These are phyloP conservation scores for Ormosia semicastrata DNA, from an alignment of 306 rosid genomes.

Conservation along the genomic window DNA sequence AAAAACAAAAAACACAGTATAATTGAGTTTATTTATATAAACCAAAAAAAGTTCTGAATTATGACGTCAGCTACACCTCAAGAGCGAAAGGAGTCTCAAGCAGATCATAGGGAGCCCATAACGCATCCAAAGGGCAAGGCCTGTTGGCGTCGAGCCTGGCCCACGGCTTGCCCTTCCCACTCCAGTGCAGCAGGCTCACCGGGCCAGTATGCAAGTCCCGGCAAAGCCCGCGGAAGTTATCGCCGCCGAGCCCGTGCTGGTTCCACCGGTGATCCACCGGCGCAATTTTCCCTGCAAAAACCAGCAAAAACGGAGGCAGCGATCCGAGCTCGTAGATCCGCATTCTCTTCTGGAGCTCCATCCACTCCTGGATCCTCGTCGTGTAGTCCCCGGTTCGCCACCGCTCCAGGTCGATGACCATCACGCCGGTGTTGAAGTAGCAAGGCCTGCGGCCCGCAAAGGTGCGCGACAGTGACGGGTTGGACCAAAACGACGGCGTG, in stretches of 20 bases:
- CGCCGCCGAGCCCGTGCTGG: constrained; percentile 96
- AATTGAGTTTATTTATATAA: background rate
- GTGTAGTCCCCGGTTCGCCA: constrained; percentile 83
- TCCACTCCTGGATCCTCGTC: constrained; percentile 75
- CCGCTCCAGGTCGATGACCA: constrained; percentile 75
- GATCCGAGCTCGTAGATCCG: constrained; percentile 95
- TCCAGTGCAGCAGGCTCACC: constrained; percentile 90
- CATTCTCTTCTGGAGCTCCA: constrained; percentile 92
- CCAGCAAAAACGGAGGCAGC: constrained; percentile 78
- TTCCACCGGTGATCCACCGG: constrained; percentile 88
- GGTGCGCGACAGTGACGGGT: constrained; percentile 58
- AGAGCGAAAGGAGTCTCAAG: constrained; percentile 48
- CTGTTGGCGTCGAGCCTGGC: constrained; percentile 68
- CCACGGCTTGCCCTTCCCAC: constrained; percentile 98
- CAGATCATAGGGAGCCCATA: constrained; percentile 93
- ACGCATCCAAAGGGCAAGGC: constrained; percentile 82
- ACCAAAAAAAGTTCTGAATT: background rate
- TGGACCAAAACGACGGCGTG: constrained; percentile 83
- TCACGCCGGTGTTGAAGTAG: constrained; percentile 93
- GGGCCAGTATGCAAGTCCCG: constrained; percentile 81
- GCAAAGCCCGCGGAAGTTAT: constrained; percentile 74
- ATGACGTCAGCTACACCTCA: constrained; percentile 36
- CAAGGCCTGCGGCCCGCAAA: constrained; percentile 69
- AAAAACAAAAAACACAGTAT: background rate
- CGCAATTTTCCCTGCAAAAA: constrained; percentile 74